These are phyloP conservation scores for Aspergillus pseudoviridinutans DNA, from an alignment of 2,329 filamentous ascomycete species.

Conservation along the genomic window DNA sequence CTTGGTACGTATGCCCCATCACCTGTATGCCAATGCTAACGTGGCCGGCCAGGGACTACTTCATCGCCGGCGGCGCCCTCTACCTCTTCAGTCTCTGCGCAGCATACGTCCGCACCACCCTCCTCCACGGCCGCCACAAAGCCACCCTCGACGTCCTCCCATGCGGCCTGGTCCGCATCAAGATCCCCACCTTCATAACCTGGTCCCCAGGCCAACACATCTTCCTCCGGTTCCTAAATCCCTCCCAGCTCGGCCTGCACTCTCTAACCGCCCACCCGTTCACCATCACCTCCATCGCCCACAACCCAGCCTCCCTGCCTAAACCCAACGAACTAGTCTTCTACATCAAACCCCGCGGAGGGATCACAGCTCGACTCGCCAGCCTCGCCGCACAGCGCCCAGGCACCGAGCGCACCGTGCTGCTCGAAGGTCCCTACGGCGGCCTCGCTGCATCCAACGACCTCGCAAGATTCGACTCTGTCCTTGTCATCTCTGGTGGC, in stretches of 20 bases:
- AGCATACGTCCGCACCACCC: conserved; percentile 44
- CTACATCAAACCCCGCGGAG: conserved; percentile 49
- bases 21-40: not conserved
- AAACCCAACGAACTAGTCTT: conserved; percentile 46
- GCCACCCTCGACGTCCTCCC: conserved; percentile 42
- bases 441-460: conserved; percentile 40
- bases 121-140: conserved; percentile 48
- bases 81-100: conserved; percentile 49
- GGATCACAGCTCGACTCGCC: conserved; percentile 49
- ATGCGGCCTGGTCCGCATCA: conserved; percentile 41
- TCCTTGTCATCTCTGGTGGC: conserved; percentile 52
- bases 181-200: conserved; percentile 40
- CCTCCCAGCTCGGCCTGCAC: conserved; percentile 33
- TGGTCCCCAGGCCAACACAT: conserved; percentile 55
- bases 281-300: conserved; percentile 51
- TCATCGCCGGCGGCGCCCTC: conserved; percentile 53
- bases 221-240: conserved; percentile 48
- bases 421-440: conserved; percentile 59
- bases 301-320: conserved; percentile 7
- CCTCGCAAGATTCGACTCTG: conserved; percentile 38
- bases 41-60: conserved; percentile 64
- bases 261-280: conserved; percentile 51
- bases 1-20: conserved; percentile 39
- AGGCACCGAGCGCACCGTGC: conserved; percentile 38
- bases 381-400: conserved; percentile 38